Percentiles rank a stretch among this genome's conserved stretches.
phyloP scores from a whole-genome alignment of 73 alveolate species.

The Blepharisma stoltei region DNA sequence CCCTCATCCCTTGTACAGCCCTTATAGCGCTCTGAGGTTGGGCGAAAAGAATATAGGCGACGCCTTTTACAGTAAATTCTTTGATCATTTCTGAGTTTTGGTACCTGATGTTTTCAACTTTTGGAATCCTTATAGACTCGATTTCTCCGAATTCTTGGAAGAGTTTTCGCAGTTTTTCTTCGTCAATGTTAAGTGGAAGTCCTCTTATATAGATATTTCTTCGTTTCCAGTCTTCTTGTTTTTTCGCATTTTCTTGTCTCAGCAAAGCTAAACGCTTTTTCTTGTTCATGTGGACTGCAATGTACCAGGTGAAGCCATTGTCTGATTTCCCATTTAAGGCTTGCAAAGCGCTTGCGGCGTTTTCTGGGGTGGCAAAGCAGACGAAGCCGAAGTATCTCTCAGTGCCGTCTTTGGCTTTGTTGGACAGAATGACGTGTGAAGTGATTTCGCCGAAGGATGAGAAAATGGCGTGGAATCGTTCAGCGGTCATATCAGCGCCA shows the following conservation, averaged over 20 bases:
- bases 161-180: background rate
- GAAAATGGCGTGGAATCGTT: background rate
- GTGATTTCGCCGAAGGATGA: background rate
- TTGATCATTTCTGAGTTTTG: background rate
- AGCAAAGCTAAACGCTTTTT: background rate
- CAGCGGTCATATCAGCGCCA: background rate
- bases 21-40: background rate
- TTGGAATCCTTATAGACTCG: background rate
- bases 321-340: background rate
- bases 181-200: background rate
- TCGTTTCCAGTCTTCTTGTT: conserved; percentile 20
- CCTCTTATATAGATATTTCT: background rate
- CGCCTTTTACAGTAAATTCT: background rate
- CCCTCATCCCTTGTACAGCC: background rate
- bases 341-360: background rate
- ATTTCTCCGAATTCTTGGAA: background rate
- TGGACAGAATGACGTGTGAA: background rate
- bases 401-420: background rate
- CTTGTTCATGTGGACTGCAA: background rate
- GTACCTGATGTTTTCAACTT: background rate
- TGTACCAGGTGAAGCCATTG: background rate
- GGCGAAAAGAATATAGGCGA: background rate
- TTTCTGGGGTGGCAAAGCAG: conserved; percentile 10
- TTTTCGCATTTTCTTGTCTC: background rate
- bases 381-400: conserved; percentile 12